Evolutionary conservation across 495 filamentous ascomycete species (phyloP).

Genomic region (Mytilinidion resinicola): DNA sequence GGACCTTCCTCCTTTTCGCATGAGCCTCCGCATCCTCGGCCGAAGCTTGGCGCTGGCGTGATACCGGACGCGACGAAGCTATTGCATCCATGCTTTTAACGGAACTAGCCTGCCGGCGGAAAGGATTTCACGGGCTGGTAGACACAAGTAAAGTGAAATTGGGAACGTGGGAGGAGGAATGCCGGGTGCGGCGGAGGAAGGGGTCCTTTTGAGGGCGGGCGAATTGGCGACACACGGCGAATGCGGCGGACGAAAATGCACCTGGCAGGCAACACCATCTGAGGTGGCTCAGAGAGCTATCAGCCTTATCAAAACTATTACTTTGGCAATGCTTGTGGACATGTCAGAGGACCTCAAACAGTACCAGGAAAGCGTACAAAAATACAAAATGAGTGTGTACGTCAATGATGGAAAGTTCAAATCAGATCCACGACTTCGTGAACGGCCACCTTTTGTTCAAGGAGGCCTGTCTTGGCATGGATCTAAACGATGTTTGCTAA

Average conservation of each 20-base stretch:
- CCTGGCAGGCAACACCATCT: not conserved
- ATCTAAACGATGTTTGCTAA: too few relatives aligned
- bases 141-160: not conserved
- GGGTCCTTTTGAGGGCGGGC: not conserved
- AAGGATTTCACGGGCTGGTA: not conserved
- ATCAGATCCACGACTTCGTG: too few relatives aligned
- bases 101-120: not conserved
- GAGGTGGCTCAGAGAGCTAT: too few relatives aligned
- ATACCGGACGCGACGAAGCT: not conserved
- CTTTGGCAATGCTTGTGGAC: too few relatives aligned
- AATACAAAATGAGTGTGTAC: too few relatives aligned
- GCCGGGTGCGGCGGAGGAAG: not conserved
- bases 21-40: not conserved
- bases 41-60: not conserved
- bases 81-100: constrained; percentile 4
- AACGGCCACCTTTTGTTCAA: too few relatives aligned
- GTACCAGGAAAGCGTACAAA: too few relatives aligned
- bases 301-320: too few relatives aligned
- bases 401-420: too few relatives aligned
- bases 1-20: not conserved
- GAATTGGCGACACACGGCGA: constrained; percentile 1
- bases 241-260: not conserved
- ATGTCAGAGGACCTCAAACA: too few relatives aligned
- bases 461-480: too few relatives aligned
- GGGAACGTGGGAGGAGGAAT: not conserved